phyloP scores from a whole-genome alignment of 352 stramenopile species.

The Sclerospora graminicola region DNA sequence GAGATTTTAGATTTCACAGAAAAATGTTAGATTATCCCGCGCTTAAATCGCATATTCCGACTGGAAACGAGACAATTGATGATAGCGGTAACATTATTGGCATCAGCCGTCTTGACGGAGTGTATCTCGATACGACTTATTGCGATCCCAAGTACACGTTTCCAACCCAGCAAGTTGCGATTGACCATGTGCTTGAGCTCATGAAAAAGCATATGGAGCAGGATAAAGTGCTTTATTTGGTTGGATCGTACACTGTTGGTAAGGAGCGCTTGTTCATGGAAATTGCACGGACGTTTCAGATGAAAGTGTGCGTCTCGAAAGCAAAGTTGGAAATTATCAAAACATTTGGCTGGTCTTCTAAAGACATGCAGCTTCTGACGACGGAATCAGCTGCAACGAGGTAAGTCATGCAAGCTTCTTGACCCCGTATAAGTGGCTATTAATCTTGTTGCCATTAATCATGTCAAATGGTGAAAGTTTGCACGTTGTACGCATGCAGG shows the following conservation, averaged over 20 bases:
- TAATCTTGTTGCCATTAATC: constrained; percentile 3
- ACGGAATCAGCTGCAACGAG: constrained; percentile 61
- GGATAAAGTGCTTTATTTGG: constrained; percentile 87
- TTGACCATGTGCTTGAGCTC: constrained; percentile 51
- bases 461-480: constrained; percentile 29
- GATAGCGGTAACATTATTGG: constrained; percentile 18
- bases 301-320: constrained; percentile 73
- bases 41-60: constrained; percentile 36
- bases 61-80: constrained; percentile 16
- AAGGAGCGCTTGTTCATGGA: constrained; percentile 96
- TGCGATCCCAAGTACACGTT: constrained; percentile 92
- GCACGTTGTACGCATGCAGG: constrained; percentile 89
- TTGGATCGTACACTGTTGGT: constrained; percentile 95
- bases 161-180: constrained; percentile 76
- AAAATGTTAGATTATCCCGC: constrained; percentile 58
- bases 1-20: constrained; percentile 72
- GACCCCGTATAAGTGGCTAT: not conserved
- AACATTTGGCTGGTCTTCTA: constrained; percentile 74
- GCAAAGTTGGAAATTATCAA: constrained; percentile 79
- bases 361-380: constrained; percentile 83
- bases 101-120: constrained; percentile 39
- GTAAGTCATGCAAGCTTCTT: constrained; percentile 22
- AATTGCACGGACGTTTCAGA: constrained; percentile 65
- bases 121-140: constrained; percentile 98
- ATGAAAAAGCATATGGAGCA: constrained; percentile 36